Conservation (phyloP, 768 basidiomycete species). For the Coprinopsis sp. region DNA sequence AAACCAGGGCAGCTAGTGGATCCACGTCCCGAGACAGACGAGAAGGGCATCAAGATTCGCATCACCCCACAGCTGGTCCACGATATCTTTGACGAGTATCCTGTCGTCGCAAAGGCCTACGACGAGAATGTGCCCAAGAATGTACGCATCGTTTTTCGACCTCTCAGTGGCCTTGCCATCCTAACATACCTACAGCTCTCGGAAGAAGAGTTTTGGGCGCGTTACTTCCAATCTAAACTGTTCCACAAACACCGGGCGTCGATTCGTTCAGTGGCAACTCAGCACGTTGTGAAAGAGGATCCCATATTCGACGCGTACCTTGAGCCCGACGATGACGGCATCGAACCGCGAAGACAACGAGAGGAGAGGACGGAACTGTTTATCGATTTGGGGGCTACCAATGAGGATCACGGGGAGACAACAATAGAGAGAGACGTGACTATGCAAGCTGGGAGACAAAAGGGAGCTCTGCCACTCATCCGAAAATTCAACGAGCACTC, state of each 20-base stretch:
- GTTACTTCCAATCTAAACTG: conserved; percentile 94
- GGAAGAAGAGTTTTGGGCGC: conserved; percentile 92
- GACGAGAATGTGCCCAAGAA: conserved; percentile 87
- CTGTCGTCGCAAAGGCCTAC: conserved; percentile 89
- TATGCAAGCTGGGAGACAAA: conserved; percentile 92
- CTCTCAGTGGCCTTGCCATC: conserved; percentile 4
- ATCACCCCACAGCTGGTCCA: conserved; percentile 89
- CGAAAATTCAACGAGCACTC: conserved; percentile 98
- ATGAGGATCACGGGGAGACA: conserved; percentile 90
- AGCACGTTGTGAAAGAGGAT: conserved; percentile 85
- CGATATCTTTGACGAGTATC: conserved; percentile 98
- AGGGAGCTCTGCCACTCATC: conserved; percentile 85
- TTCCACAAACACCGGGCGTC: conserved; percentile 95
- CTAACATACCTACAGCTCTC: conserved; percentile 53
- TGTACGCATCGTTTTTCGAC: conserved; percentile 35
- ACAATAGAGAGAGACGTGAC: conserved; percentile 89
- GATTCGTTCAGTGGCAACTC: conserved; percentile 79
- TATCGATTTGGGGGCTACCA: conserved; percentile 82
- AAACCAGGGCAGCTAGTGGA: conserved; percentile 83
- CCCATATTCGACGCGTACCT: conserved; percentile 93
- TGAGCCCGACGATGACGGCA: conserved; percentile 91
- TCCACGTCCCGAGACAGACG: conserved; percentile 79
- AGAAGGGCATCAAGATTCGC: conserved; percentile 81
- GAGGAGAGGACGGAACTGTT: conserved; percentile 70
- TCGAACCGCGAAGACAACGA: conserved; percentile 71